phyloP scores from a whole-genome alignment of 371 early-diverging fungal genomes.

The Mortierella sp. region DNA sequence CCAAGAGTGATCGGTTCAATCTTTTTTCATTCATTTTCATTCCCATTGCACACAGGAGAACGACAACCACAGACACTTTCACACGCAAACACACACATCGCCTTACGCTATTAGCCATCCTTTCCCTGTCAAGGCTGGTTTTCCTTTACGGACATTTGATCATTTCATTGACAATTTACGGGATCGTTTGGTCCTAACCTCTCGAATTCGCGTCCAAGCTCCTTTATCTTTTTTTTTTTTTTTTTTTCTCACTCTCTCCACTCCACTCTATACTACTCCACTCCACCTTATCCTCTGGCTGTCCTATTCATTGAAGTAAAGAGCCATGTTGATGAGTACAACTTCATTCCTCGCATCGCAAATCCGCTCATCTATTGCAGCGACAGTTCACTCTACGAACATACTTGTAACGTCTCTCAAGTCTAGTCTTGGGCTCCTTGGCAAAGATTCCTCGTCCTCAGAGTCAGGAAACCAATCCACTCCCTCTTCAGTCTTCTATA shows the following conservation, averaged over 20 bases:
- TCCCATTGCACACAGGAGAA: background rate
- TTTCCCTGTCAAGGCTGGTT: conserved; percentile 48
- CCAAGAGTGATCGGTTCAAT: background rate
- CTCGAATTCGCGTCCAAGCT: background rate
- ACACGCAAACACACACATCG: background rate
- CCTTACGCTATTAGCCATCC: background rate
- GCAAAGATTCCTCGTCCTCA: conserved; percentile 3
- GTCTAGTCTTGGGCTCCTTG: conserved; percentile 26
- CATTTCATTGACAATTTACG: background rate
- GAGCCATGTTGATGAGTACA: conserved; percentile 47
- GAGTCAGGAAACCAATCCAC: background rate
- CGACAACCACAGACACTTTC: background rate
- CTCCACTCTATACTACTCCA: background rate
- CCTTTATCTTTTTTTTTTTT: background rate
- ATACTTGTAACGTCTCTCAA: conserved; percentile 22
- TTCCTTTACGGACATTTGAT: background rate
- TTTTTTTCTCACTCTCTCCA: background rate
- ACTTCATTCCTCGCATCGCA: conserved; percentile 51
- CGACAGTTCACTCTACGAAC: conserved; percentile 40
- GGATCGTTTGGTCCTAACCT: conserved; percentile 26
- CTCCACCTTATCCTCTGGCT: background rate
- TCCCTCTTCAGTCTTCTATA: conserved; percentile 11
- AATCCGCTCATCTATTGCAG: conserved; percentile 37
- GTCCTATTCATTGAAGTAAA: too few species aligned
- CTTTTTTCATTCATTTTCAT: background rate